These are phyloP conservation scores for Ensete ventricosum DNA, from an alignment of 176 grass and related monocot genomes.

Conservation along the genomic window DNA sequence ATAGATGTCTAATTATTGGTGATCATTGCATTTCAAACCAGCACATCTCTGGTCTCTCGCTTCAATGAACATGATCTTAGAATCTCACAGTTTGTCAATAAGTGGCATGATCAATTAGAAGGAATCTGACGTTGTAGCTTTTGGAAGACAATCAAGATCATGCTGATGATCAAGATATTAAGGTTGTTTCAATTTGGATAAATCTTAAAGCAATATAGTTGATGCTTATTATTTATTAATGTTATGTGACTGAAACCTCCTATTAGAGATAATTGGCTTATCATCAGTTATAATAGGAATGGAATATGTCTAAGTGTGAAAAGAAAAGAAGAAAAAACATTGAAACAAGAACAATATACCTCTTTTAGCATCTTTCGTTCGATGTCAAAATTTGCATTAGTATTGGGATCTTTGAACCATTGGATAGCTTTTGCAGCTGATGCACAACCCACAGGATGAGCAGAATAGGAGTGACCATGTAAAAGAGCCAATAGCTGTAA, in stretches of 20 bases:
- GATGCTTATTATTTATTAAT: background rate
- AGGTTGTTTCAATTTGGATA: background rate
- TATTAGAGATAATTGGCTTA: background rate
- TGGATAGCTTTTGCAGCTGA: conserved; percentile 75
- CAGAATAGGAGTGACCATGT: conserved; percentile 90
- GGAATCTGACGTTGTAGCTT: too few species aligned
- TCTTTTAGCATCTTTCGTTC: conserved; percentile 54
- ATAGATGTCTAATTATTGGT: too few species aligned
- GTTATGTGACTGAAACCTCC: background rate
- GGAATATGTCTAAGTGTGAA: background rate
- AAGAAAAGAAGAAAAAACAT: background rate
- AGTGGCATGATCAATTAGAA: too few species aligned
- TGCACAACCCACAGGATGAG: conserved; percentile 77
- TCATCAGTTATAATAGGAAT: background rate
- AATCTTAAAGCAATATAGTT: background rate
- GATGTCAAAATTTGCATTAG: conserved; percentile 63
- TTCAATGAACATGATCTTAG: too few species aligned
- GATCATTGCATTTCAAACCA: too few species aligned
- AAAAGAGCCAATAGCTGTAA: conserved; percentile 73
- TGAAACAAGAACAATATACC: conserved; percentile 33
- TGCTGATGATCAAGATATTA: background rate
- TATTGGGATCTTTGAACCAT: conserved; percentile 72
- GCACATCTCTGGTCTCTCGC: too few species aligned
- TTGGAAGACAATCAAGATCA: background rate
- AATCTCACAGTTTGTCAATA: too few species aligned